A percentile compares a stretch with the other conserved stretches of the same genome.
Evolutionary conservation across 2,329 filamentous ascomycete genomes (phyloP).

Genomic region (Hypoxylon sp.): DNA sequence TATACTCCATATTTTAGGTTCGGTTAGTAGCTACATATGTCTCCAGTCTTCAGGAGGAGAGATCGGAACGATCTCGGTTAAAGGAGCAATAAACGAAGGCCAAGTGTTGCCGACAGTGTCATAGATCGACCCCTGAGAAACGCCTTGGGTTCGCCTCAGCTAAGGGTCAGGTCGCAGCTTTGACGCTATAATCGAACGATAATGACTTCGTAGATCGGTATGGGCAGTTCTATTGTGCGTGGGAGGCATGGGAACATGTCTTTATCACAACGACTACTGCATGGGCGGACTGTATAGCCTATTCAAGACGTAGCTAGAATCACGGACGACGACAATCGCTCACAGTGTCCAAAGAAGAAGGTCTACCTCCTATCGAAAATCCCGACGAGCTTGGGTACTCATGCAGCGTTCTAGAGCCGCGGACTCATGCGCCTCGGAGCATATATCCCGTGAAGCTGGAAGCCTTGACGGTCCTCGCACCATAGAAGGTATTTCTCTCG

Average conservation of each 20-base stretch:
- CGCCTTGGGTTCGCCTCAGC: not conserved
- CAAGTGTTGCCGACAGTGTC: slow-evolving; percentile 7
- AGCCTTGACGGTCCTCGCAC: not conserved
- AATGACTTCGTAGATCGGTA: slow-evolving; percentile 22
- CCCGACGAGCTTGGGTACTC: slow-evolving; percentile 4
- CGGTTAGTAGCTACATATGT: not conserved
- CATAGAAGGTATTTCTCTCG: slow-evolving; percentile 7
- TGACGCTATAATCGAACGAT: slow-evolving; percentile 28
- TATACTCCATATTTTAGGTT: not conserved
- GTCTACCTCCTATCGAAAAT: not conserved
- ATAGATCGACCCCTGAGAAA: slow-evolving; percentile 19
- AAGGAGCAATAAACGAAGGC: slow-evolving; percentile 10
- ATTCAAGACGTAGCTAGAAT: slow-evolving; percentile 24
- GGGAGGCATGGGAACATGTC: slow-evolving; percentile 4
- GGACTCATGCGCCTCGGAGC: slow-evolving; percentile 15
- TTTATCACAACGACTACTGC: slow-evolving; percentile 33
- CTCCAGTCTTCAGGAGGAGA: not conserved
- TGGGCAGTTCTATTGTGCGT: slow-evolving; percentile 8
- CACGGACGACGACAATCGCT: slow-evolving; percentile 20
- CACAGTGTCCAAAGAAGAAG: slow-evolving; percentile 28
- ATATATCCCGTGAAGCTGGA: slow-evolving; percentile 17
- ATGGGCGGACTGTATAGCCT: slow-evolving; percentile 29
- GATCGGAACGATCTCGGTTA: slow-evolving; percentile 13
- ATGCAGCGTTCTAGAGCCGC: slow-evolving; percentile 18
- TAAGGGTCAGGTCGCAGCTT: slow-evolving; percentile 1